Base-by-base conservation (phyloP, 208 protist species). In the Jaenimonas drosophilae region DNA sequence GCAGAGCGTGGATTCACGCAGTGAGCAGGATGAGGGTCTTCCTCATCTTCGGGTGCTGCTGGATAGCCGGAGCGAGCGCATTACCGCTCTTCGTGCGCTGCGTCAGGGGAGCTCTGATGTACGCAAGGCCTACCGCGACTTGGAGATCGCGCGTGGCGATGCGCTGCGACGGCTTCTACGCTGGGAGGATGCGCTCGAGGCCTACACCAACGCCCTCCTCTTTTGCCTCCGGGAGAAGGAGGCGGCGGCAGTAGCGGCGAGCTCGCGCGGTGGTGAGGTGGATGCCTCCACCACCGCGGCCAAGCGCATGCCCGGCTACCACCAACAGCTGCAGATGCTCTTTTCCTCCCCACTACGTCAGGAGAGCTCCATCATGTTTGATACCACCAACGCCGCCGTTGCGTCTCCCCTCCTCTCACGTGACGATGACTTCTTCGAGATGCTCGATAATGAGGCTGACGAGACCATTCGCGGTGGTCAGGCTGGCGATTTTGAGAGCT, bases 141-240 rank as follows among this genome's bases (percentile, higher is more conserved):
- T 88, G 23, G 65, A 54, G 23, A 82, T 89, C 33, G 72, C 73
- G 39, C 64, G 55, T 36, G 84, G 84, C 20, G 79, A 93, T 56
- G 69, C 84, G 1, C 52, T 72, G 26, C 65, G 54, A 20, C 52
- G 71, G 23, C 56, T 86, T 23, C 54, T 67, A 40, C 73, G 62
- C 26, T 85, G 70, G 67, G 79, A 88, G 44, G 77, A 84, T 26
- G 84, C 84, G 3, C 54, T 93, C 24, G 62, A 82, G 61, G 72
- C 71, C 32, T 93, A 85, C 59, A 84, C 72, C 33, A 64, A 72
- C 41, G 74, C 79, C 21, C 73, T 93, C 26, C 60, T 73, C 34
- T 65, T 76, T 34, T 83, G 67, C 27, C 61, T 72, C 65, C 60
- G 34, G 21, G 71, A 79, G 38, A 59, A 75, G 33, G 61, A 78